Conservation (phyloP, 2,329 filamentous ascomycete species). For the Orbilia blumenaviensis region DNA sequence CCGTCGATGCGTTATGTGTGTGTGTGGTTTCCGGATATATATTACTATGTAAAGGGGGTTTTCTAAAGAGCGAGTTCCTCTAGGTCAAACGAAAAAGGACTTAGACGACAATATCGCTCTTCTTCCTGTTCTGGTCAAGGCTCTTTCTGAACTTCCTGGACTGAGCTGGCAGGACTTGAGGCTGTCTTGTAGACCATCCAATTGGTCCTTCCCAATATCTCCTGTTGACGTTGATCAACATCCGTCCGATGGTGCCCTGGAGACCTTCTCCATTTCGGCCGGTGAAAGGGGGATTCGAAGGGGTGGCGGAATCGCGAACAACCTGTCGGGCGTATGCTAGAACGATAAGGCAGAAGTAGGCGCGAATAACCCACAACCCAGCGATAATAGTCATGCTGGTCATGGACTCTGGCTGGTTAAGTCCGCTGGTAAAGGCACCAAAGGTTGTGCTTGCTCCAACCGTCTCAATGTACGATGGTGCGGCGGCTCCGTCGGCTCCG, state of each 20-base stretch:
- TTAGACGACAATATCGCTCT: constrained; percentile 53
- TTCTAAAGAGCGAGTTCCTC: constrained; percentile 2
- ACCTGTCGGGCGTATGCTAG: constrained; percentile 83
- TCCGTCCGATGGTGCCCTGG: constrained; percentile 78
- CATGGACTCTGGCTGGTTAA: constrained; percentile 73
- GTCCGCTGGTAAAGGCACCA: constrained; percentile 65
- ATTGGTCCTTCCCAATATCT: constrained; percentile 72
- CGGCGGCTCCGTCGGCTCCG: constrained; percentile 60
- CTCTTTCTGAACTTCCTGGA: constrained; percentile 55
- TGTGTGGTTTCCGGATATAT: neutral
- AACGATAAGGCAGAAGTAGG: constrained; percentile 86
- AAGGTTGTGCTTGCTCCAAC: constrained; percentile 60
- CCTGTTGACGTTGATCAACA: constrained; percentile 77
- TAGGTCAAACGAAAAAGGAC: neutral
- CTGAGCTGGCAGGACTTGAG: constrained; percentile 34
- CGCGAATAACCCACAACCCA: constrained; percentile 75
- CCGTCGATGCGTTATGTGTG: neutral
- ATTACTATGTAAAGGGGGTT: neutral
- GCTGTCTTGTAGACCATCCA: constrained; percentile 52
- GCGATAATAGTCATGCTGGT: constrained; percentile 81
- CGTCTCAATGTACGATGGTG: constrained; percentile 61
- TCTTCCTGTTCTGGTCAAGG: constrained; percentile 54
- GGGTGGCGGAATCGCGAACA: constrained; percentile 68
- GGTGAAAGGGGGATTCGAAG: constrained; percentile 63
- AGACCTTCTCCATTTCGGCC: constrained; percentile 78